Evolutionary conservation across 2,329 filamentous ascomycete genomes (phyloP), one percentile per base, ranked within the genome.

Genomic region (Akanthomyces muscarius): DNA sequence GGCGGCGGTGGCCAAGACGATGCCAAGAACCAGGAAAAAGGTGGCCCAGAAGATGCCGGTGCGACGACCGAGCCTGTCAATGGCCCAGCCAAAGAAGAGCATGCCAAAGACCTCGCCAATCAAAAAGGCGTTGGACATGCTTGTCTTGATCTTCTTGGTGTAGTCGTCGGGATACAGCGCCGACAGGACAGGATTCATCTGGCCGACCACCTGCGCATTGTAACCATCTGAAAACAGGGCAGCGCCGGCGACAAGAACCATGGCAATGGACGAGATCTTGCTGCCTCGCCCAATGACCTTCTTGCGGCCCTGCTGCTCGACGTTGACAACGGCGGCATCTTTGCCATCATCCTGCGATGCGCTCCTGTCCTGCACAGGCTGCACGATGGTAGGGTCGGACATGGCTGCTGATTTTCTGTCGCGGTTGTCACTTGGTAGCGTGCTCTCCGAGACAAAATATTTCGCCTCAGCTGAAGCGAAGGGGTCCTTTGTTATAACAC

Each of bases 21-120:
- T 74, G 5, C 80, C 78, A 47, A 81, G 61, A 8, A 81, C 76
- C n/a, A 82, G 74, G 70, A 80, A 76, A 0, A 77, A 45, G 0
- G 80, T 81, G 0, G 80, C 80, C 16, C 75, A 70, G 36, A 81
- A 68, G 48, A 81, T 80, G 28, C 77, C 80, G 14, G 71, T 73
- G 54, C 78, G 79, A 5, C 79, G 76, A 10, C 80, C 79, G 10
- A 81, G 69, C 42, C 75, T 76, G 68, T 82, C 80, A 64, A 77
- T 79, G 30, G 74, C 77, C 48, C 80, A 68, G 5, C 76, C 77
- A 21, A 78, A 72, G 23, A 74, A 68, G 2, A 79, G 62, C 69
- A 77, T 75, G 36, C 77, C 77, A 54, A 79, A 73, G 2, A 80
- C 74, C 48, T 77, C 75, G 28, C 77, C 77, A 21, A 79, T 71